A percentile compares a stretch with the other conserved stretches of the same genome.
Evolutionary conservation across 441 rosid genomes (phyloP).

Genomic region (Theobroma grandiflorum): DNA sequence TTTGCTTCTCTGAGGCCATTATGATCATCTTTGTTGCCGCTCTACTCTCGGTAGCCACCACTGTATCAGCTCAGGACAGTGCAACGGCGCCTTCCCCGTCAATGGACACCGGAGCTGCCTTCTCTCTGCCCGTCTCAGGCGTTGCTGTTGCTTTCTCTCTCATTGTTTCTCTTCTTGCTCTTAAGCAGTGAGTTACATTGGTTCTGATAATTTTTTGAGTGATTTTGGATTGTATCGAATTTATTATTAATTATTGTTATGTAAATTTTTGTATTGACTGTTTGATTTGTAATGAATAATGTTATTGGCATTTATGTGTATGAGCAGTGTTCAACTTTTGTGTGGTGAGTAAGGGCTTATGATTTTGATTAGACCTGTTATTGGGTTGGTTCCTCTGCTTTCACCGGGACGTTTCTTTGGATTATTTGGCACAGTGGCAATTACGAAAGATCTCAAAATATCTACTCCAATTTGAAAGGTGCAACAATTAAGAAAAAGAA

Average conservation of each 20-base stretch:
- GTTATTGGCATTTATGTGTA: background rate
- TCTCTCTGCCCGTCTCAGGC: constrained; percentile 32
- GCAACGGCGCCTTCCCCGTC: constrained; percentile 32
- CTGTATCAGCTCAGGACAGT: constrained; percentile 17
- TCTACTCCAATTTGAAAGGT: no score
- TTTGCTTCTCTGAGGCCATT: background rate
- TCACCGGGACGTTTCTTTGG: no score
- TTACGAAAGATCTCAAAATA: no score
- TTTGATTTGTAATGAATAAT: background rate
- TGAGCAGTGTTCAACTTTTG: background rate
- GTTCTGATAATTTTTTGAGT: background rate
- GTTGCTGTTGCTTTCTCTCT: constrained; percentile 27
- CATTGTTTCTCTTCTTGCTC: constrained; percentile 31
- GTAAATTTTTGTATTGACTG: background rate
- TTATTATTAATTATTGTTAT: background rate
- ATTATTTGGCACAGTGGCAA: no score
- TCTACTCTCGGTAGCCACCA: constrained; percentile 6
- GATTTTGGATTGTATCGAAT: background rate
- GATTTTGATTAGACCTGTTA: background rate
- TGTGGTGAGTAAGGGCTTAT: background rate
- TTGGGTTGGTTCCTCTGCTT: no score
- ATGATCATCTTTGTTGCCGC: constrained; percentile 6
- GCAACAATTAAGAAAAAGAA: no score
- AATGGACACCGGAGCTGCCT: constrained; percentile 35
- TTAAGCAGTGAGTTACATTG: constrained; percentile 29